Evolutionary conservation across 805 yeast genomes (phyloP), one percentile per base, ranked within the genome.

Genomic region (Metschnikowia matae): DNA sequence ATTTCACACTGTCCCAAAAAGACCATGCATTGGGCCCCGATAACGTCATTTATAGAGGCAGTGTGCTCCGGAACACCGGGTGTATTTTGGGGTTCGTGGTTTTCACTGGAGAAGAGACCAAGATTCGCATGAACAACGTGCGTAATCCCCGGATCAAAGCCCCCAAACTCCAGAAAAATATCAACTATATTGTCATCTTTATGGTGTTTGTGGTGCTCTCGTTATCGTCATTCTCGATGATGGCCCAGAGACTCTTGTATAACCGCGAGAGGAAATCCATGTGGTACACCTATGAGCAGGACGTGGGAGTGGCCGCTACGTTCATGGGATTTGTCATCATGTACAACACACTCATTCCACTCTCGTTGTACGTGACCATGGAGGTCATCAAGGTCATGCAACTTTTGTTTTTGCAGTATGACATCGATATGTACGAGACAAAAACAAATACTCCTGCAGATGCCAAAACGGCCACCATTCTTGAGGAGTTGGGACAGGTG

Each of bases 401-500:
- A 66, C 78, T 89, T 66, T 67, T 84, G 39, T 74, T 90, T 50
- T 73, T 94, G 61, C 95, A 89, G 63, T 84, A 83, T 80, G 99
- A 94, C 68, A 81, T 94, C 44, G 98, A 95, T 68, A 89, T 94
- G 96, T 94, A 92, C 62, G 89, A 94, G 64, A 75, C 74, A 15
- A 86, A 81, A 32, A 79, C 89, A 6, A 82, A 94, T 61, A 94
- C 96, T 0, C 96, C 96, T 0, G 92, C 96, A 44, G 96, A 88
- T 59, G 95, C 97, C 0, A 84, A 92, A 64, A 91, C 98, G 0
- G 96, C 98, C 0, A 88, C 97, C 0, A 89, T 94, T 57, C 78
- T 94, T 56, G 99, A 94, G 65, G 99, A 94, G 68, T 73, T 94
- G 59, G 99, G 99, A 2, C 99, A 94, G 65, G 97, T 95, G 1